Evolutionary conservation across 1,284 basidiomycete genomes (phyloP).

Genomic region (Naganishia liquefaciens): DNA sequence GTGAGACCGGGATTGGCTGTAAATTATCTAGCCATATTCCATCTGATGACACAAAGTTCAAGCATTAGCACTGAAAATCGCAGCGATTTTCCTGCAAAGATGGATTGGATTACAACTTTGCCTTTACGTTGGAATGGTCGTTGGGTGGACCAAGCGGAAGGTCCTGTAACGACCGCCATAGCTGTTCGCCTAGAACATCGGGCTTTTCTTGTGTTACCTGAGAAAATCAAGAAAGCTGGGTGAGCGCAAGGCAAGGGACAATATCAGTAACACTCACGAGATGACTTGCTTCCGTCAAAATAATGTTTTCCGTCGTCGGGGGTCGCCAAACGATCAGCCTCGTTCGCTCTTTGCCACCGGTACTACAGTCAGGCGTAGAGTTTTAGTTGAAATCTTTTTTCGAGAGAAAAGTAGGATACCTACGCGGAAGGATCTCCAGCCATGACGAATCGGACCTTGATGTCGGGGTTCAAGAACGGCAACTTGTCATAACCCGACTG

Average conservation of each 20-base stretch:
- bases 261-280: conserved; percentile 37
- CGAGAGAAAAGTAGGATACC: background rate
- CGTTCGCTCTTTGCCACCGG: conserved; percentile 39
- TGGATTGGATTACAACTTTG: conserved; percentile 27
- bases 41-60: background rate
- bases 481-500: conserved; percentile 44
- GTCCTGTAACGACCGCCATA: conserved; percentile 42
- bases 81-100: background rate
- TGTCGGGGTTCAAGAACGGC: conserved; percentile 30
- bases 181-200: conserved; percentile 39
- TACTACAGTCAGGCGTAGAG: conserved; percentile 33
- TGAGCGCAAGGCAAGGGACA: background rate
- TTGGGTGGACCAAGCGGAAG: conserved; percentile 27
- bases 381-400: background rate
- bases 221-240: background rate
- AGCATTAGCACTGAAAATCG: background rate
- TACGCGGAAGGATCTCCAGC: conserved; percentile 30
- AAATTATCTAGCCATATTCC: background rate
- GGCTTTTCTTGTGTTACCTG: conserved; percentile 48
- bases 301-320: conserved; percentile 38
- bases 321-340: conserved; percentile 46
- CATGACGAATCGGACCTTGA: conserved; percentile 45
- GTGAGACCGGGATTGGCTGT: too few relatives aligned
- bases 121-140: conserved; percentile 24
- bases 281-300: conserved; percentile 43